Evolutionary conservation across 768 basidiomycete species (phyloP).

Genomic region (Phallus indusiatus): DNA sequence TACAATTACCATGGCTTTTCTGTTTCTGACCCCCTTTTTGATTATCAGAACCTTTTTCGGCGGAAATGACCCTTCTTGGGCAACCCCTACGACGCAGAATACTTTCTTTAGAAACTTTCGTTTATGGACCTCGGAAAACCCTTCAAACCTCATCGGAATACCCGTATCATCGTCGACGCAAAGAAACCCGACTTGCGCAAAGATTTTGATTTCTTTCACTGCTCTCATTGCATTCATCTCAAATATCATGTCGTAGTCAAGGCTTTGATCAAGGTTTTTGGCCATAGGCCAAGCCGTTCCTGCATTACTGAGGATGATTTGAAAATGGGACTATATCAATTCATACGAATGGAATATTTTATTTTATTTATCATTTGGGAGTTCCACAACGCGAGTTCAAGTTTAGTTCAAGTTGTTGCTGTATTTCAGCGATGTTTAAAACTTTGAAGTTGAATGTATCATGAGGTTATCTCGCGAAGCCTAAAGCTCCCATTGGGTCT

Average conservation of each 20-base stretch:
- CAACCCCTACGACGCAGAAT: slow-evolving; percentile 54
- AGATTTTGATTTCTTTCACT: not conserved
- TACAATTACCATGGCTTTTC: not conserved
- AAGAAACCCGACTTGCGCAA: not conserved
- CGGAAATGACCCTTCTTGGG: slow-evolving; percentile 64
- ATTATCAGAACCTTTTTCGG: slow-evolving; percentile 70
- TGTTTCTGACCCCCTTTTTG: not conserved
- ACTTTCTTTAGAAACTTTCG: slow-evolving; percentile 72
- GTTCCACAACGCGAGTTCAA: too few species aligned
- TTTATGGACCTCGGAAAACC: slow-evolving; percentile 45
- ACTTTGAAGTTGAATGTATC: too few species aligned
- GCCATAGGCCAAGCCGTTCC: too few species aligned
- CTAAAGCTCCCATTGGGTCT: too few species aligned
- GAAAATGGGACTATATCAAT: too few species aligned
- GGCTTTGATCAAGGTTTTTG: too few species aligned
- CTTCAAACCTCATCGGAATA: slow-evolving; percentile 13
- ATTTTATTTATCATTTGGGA: too few species aligned
- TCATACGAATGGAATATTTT: too few species aligned
- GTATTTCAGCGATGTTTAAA: too few species aligned
- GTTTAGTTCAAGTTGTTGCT: too few species aligned
- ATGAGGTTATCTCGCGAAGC: too few species aligned
- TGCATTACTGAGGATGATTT: too few species aligned
- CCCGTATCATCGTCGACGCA: slow-evolving; percentile 1
- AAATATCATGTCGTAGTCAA: not conserved
- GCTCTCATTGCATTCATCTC: not conserved